Base-by-base conservation (phyloP, 129 eudicot species). In the Arctium minus region DNA sequence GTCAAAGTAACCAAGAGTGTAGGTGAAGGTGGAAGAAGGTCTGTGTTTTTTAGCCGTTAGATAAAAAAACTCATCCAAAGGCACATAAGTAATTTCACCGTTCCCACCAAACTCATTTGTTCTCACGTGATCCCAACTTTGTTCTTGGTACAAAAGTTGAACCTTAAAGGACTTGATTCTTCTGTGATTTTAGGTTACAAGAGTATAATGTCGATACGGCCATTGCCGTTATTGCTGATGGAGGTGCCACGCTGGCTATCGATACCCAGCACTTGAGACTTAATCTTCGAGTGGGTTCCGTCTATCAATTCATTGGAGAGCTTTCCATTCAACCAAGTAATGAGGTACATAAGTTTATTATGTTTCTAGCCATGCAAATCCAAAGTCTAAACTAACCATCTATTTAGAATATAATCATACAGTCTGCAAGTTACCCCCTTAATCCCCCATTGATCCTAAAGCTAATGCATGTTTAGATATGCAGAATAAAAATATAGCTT, bases 301-400 rank as follows among this genome's bases (percentile, higher is more conserved):
- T 95, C 62, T 95, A 88, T 77, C 97, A 95, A 75, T 95, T 95
- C 86, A 92, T 95, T 70, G 98, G 98, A 35, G 97, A 95, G 85
- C 90, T 95, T 68, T 87, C 79, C 38, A 84, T 91, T 84, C 88
- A 92, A 53, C 88, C 91, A 74, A 76, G 64, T 77, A 86, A 88
- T 53, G 94, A 95, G 97, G 98, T 92, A 73, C 17, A 13, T 79
- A 72, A 39, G 74, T 73, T 39, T 77, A 32, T 37, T 46, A 46
- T 46, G 11, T 42, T 42, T 42, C 11, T 42, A 8, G 12, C 50
- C 9, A 40, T 40, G 10, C 44, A 5, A 39, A 39, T 6, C 44
- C 7, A 40, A 42, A 42, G 50, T 42, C 9, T 8, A 42, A 46
- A 46, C 10, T 46, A 10, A 2, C 56, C 56, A 1, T 46, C 17